Conservation (phyloP, 2,329 filamentous ascomycete genomes). For the Monosporascus sp. region DNA sequence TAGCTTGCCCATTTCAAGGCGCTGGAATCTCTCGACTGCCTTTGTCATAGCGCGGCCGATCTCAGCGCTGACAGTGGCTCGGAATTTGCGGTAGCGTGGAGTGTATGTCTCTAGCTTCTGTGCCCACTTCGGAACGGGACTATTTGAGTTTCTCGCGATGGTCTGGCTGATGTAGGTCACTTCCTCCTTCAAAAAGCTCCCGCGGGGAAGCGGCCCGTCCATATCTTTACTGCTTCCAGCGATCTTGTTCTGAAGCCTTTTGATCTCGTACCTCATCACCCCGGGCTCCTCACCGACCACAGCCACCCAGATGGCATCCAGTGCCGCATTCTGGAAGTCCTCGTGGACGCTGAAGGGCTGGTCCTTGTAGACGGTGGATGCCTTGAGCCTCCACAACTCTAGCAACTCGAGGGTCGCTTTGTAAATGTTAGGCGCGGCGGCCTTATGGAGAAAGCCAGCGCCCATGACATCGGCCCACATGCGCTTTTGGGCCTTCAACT, state of each 20-base stretch:
- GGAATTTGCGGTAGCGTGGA: slow-evolving; percentile 12
- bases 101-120: slow-evolving; percentile 9
- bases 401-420: slow-evolving; percentile 17
- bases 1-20: slow-evolving; percentile 2
- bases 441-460: slow-evolving; percentile 22
- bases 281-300: slow-evolving; percentile 31
- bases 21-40: slow-evolving; percentile 7
- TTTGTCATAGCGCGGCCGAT: slow-evolving; percentile 5
- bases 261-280: slow-evolving; percentile 17
- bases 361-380: slow-evolving; percentile 3
- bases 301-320: slow-evolving; percentile 35
- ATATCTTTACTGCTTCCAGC: neutral
- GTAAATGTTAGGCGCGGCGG: slow-evolving; percentile 23
- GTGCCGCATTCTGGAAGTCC: slow-evolving; percentile 29
- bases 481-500: slow-evolving; percentile 21
- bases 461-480: slow-evolving; percentile 26
- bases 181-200: slow-evolving; percentile 13
- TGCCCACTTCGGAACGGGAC: slow-evolving; percentile 9
- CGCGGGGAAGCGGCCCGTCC: slow-evolving; percentile 6
- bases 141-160: slow-evolving; percentile 10
- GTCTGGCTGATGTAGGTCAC: slow-evolving; percentile 15
- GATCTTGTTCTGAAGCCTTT: slow-evolving; percentile 10
- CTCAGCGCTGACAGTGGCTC: slow-evolving; percentile 6
- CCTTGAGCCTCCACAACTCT: slow-evolving; percentile 23
- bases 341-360: slow-evolving; percentile 26